These are phyloP conservation scores for Volutella citrinella DNA, from an alignment of 2,329 filamentous ascomycete species.

Conservation along the genomic window DNA sequence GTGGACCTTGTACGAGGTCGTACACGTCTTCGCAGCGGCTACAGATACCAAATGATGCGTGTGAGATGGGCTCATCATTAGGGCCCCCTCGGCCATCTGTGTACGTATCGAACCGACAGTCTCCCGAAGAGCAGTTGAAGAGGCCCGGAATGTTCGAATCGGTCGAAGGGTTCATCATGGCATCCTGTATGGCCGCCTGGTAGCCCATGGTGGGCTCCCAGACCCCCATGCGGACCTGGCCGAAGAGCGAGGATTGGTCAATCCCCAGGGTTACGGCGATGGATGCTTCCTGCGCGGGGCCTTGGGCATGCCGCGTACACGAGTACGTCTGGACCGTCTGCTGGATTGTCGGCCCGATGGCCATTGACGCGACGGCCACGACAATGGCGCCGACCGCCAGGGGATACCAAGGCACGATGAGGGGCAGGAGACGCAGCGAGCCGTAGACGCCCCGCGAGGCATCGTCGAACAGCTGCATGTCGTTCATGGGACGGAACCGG, in stretches of 20 bases:
- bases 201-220: background rate
- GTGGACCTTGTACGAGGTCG: no score
- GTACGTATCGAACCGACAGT: background rate
- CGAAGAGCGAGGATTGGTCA: background rate
- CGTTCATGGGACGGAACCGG: conserved; percentile 3
- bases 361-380: conserved; percentile 3
- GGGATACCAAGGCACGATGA: conserved; percentile 3
- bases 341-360: conserved; percentile 3
- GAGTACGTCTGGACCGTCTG: conserved; percentile 1
- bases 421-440: conserved; percentile 1
- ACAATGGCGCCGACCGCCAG: conserved; percentile 3
- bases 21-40: conserved; percentile 1
- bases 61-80: background rate
- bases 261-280: background rate
- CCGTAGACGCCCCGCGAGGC: conserved; percentile 5
- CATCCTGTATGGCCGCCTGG: conserved; percentile 2
- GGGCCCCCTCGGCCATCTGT: background rate
- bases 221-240: no score
- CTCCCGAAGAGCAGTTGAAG: conserved; percentile 1
- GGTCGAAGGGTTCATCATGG: conserved; percentile 2
- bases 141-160: conserved; percentile 1
- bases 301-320: background rate
- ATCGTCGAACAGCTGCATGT: conserved; percentile 4
- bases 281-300: background rate
- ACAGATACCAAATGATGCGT: conserved; percentile 3